Percentiles rank a stretch among this genome's conserved stretches.
Evolutionary conservation across 2,329 filamentous ascomycete species (phyloP).

Genomic region (Claviceps purpurea): DNA sequence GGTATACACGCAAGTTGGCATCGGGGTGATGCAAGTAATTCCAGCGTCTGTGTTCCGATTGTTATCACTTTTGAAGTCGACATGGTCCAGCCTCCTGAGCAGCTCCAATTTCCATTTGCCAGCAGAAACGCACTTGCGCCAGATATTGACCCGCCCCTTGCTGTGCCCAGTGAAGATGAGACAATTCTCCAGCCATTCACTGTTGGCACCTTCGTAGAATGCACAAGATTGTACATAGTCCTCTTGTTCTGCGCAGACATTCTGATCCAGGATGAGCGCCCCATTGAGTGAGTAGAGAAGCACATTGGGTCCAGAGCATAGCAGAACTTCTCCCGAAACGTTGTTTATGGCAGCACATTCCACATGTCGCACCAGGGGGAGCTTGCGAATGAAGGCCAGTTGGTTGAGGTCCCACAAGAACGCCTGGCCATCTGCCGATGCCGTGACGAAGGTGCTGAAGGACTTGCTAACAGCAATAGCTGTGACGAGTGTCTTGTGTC

Average conservation of each 20-base stretch:
- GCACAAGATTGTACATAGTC: constrained; percentile 73
- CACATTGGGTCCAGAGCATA: constrained; percentile 65
- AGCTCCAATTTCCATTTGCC: constrained; percentile 66
- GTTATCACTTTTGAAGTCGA: constrained; percentile 50
- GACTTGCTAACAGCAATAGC: constrained; percentile 74
- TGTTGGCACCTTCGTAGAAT: constrained; percentile 82
- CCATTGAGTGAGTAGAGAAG: constrained; percentile 83
- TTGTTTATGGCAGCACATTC: constrained; percentile 82
- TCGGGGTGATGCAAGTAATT: constrained; percentile 76
- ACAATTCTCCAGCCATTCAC: constrained; percentile 81
- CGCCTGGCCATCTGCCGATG: constrained; percentile 67
- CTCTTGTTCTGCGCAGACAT: constrained; percentile 55
- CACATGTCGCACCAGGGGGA: constrained; percentile 43
- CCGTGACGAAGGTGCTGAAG: constrained; percentile 77
- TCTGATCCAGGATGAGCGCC: constrained; percentile 65
- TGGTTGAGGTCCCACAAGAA: constrained; percentile 93
- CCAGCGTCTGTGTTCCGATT: constrained; percentile 47
- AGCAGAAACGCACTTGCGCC: constrained; percentile 40
- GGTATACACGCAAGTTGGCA: constrained; percentile 76
- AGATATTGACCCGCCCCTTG: constrained; percentile 70
- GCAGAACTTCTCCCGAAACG: constrained; percentile 74
- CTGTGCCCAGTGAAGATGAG: constrained; percentile 83
- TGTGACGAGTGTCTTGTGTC: constrained; percentile 73
- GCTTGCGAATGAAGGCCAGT: constrained; percentile 68
- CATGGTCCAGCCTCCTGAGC: constrained; percentile 69